A percentile compares a stretch with the other conserved stretches of the same genome.
Conservation (phyloP, 257 asterid species). For the Primulina eburnea region DNA sequence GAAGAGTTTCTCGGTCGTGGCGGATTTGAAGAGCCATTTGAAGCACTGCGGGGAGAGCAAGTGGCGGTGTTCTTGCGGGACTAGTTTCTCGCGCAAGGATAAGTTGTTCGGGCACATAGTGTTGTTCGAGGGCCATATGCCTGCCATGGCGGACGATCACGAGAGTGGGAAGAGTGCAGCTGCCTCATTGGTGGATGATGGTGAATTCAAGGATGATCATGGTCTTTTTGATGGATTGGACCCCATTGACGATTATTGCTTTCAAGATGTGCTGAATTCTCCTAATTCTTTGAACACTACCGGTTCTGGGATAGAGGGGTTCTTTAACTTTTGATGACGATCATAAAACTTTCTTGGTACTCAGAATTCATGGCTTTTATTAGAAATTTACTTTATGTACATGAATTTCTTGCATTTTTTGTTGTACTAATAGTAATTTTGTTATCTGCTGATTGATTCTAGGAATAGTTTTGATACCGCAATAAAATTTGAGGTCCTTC, state of each 20-base stretch:
- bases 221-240: conserved; percentile 46
- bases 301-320: conserved; percentile 39
- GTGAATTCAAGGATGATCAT: conserved; percentile 16
- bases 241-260: conserved; percentile 38
- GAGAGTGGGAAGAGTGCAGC: no score
- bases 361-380: background rate
- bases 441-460: conserved; percentile 9
- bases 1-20: conserved; percentile 80
- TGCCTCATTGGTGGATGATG: conserved; percentile 4
- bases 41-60: conserved; percentile 82
- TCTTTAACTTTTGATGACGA: conserved; percentile 39
- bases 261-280: conserved; percentile 45
- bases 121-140: conserved; percentile 94
- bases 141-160: conserved; percentile 44
- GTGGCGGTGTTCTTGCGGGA: conserved; percentile 91
- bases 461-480: background rate
- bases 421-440: conserved; percentile 8
- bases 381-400: background rate
- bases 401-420: conserved; percentile 19
- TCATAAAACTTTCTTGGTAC: background rate
- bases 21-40: conserved; percentile 88
- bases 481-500: conserved; percentile 8
- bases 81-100: conserved; percentile 80
- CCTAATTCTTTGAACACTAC: conserved; percentile 23
- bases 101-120: conserved; percentile 88